phyloP scores from a whole-genome alignment of 768 basidiomycete species.

The Lyophyllum atratum region DNA sequence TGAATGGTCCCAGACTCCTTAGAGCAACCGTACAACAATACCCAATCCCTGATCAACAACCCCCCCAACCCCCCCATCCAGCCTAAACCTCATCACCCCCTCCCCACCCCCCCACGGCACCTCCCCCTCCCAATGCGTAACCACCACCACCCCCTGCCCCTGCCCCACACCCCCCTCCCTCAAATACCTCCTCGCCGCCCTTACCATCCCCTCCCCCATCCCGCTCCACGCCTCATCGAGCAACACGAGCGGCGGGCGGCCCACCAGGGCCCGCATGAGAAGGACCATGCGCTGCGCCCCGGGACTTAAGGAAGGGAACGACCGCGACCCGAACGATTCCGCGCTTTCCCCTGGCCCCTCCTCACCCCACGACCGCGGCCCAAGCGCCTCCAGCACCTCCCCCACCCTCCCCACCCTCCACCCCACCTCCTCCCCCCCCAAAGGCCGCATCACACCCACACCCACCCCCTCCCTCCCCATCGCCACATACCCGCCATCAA shows the following conservation, averaged over 20 bases:
- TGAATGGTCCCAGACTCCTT: no score
- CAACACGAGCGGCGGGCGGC: conserved; percentile 70
- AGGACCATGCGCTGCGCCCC: conserved; percentile 83
- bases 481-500: conserved; percentile 80
- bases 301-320: conserved; percentile 62
- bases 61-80: conserved; percentile 32
- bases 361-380: conserved; percentile 53
- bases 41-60: neutral
- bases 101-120: conserved; percentile 75
- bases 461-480: conserved; percentile 46
- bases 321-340: conserved; percentile 42
- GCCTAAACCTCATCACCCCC: conserved; percentile 42
- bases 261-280: conserved; percentile 84
- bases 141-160: conserved; percentile 78
- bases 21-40: no score
- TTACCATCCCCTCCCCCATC: conserved; percentile 82
- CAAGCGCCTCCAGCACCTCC: conserved; percentile 65
- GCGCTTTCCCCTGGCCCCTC: neutral
- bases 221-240: conserved; percentile 94
- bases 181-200: conserved; percentile 63
- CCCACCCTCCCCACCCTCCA: conserved; percentile 43
- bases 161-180: conserved; percentile 47
- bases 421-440: conserved; percentile 31
- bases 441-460: conserved; percentile 37
- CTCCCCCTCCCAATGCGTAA: conserved; percentile 92